These are phyloP conservation scores for Suaeda aralocaspica DNA, from an alignment of 148 eudicot genomes.

Conservation along the genomic window DNA sequence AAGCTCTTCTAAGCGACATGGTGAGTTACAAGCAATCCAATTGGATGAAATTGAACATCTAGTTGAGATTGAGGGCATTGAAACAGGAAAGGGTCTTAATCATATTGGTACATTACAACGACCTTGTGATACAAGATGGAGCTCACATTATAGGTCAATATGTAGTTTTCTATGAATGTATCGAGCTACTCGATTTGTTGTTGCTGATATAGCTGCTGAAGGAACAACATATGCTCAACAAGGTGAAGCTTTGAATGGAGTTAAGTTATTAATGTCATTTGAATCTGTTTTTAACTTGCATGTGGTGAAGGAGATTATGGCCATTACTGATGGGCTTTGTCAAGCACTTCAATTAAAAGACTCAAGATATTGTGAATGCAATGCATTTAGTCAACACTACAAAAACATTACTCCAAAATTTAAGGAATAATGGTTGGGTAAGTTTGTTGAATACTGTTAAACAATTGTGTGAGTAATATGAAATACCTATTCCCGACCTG, in stretches of 20 bases:
- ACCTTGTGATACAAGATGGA: not conserved
- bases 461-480: too few species aligned
- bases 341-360: not conserved
- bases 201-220: not conserved
- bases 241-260: not conserved
- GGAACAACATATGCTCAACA: not conserved
- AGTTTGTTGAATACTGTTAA: too few species aligned
- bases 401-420: not conserved
- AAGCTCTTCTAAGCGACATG: not conserved
- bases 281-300: constrained; percentile 7
- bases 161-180: constrained; percentile 5
- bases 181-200: not conserved
- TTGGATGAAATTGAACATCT: too few species aligned
- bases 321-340: constrained; percentile 3
- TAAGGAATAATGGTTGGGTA: constrained; percentile 8
- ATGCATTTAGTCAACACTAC: constrained; percentile 5
- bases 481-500: too few species aligned
- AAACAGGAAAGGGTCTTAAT: not conserved
- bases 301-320: constrained; percentile 6
- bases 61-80: not conserved
- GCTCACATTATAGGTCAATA: not conserved
- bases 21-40: too few species aligned
- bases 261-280: not conserved
- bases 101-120: not conserved
- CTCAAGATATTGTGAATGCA: constrained; percentile 10